Base-by-base conservation (phyloP, 768 basidiomycete genomes). In the Termitomyces titanicus region DNA sequence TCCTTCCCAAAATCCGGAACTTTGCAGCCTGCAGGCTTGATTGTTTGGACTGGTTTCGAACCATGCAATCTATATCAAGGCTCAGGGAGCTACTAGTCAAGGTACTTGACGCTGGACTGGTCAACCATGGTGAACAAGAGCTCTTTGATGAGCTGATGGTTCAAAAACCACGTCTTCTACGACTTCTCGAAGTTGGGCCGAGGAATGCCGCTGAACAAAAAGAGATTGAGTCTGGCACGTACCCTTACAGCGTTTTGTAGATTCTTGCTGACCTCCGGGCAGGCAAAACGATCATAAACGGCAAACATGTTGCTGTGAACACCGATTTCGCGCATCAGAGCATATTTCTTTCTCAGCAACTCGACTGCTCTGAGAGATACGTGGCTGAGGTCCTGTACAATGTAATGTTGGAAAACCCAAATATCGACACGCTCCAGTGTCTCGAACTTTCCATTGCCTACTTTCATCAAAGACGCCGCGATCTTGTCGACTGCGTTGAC, bases 301-400 rank as follows among this genome's bases (percentile, higher is more conserved):
- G 88, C 29, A 82, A 79, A 62, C 74, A 83, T n/a, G 76, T 87
- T 34, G 83, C 84, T 0, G 79, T 94, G 60, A 92, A 91, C 67
- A 69, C 82, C 13, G 88, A 94, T 65, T 93, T 94, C 69, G 84
- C 84, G 13, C 83, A 81, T 47, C 91, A 91, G 67, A 82, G 79
- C 53, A 68, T 89, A 53, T 89, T 92, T 69, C 81, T 95, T 53
- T 83, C 94, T 0, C 84, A 89, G 64, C 83, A 91, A 52, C 85
- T 97, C 51, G 79, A 83, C 63, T 84, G 84, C 60, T 95, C 94
- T 12, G 94, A 96, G 72, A 83, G 86, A 61, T 85, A 89, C 69
- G 72, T 86, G 48, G 89, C 92, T 4, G 76, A 76, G 20, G 79
- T 92, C 17, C 74, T 92, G 44, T 82, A 88, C 55, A 71, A 79